A percentile compares a stretch with the other conserved stretches of the same genome.
Conservation (phyloP, 108 stramenopile species). For the Seminavis robusta region DNA sequence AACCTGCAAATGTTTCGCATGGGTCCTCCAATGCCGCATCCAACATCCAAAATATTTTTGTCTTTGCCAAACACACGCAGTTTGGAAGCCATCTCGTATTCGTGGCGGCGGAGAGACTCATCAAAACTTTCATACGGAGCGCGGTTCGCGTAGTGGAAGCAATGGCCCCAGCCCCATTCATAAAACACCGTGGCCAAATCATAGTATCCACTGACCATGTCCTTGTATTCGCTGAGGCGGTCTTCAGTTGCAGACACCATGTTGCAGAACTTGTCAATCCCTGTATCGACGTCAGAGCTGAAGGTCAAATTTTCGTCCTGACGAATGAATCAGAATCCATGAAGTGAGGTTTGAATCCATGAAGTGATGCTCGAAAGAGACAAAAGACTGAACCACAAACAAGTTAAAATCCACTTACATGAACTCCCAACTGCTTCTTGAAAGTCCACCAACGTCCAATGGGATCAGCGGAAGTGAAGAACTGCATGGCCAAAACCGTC, state of each 20-base stretch:
- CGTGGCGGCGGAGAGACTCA: slow-evolving; percentile 87
- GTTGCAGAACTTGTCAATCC: slow-evolving; percentile 45
- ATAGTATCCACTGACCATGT: slow-evolving; percentile 84
- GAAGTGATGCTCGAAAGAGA: too few relatives aligned
- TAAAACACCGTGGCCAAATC: slow-evolving; percentile 94
- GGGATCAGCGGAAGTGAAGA: slow-evolving; percentile 51
- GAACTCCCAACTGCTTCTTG: slow-evolving; percentile 42
- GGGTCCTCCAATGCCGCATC: slow-evolving; percentile 96
- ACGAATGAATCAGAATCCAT: not conserved
- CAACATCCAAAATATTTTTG: slow-evolving; percentile 80
- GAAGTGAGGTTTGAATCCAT: not conserved
- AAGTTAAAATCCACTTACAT: slow-evolving; percentile 27
- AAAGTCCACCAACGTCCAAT: slow-evolving; percentile 39
- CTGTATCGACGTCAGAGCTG: slow-evolving; percentile 31
- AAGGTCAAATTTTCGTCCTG: slow-evolving; percentile 55
- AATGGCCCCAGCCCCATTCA: slow-evolving; percentile 92
- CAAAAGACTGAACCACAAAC: not conserved
- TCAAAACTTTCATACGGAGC: slow-evolving; percentile 70
- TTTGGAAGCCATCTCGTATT: slow-evolving; percentile 77
- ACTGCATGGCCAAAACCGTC: slow-evolving; percentile 27
- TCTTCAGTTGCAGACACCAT: slow-evolving; percentile 22
- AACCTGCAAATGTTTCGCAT: slow-evolving; percentile 93
- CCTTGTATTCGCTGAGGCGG: slow-evolving; percentile 65
- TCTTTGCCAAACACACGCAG: slow-evolving; percentile 31
- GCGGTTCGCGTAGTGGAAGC: slow-evolving; percentile 92